Conservation (phyloP, 2,329 filamentous ascomycete genomes). For the Epichloe glyceriae region DNA sequence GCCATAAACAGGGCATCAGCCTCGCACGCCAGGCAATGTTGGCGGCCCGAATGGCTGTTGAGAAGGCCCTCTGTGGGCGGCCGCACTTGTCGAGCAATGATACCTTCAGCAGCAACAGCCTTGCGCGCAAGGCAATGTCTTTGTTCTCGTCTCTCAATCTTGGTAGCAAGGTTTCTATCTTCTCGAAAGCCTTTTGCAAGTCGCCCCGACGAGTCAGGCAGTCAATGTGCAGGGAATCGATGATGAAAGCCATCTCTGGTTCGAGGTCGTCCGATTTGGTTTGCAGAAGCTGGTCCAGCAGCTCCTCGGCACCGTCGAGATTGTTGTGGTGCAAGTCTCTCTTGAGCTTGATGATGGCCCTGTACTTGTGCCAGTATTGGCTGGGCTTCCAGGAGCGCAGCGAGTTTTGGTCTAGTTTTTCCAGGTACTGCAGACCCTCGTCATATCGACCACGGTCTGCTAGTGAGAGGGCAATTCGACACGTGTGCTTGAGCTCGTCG, state of each 20-base stretch:
- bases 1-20: conserved; percentile 59
- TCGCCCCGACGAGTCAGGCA: conserved; percentile 35
- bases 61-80: conserved; percentile 62
- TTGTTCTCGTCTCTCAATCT: conserved; percentile 31
- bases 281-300: conserved; percentile 40
- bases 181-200: conserved; percentile 32
- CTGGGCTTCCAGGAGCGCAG: conserved; percentile 64
- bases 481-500: conserved; percentile 63
- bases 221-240: conserved; percentile 40
- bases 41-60: conserved; percentile 61
- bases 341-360: conserved; percentile 52
- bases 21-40: conserved; percentile 58
- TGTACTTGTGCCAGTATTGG: conserved; percentile 58
- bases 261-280: conserved; percentile 37
- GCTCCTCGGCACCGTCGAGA: conserved; percentile 35
- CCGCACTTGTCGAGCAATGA: conserved; percentile 55
- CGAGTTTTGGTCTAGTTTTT: conserved; percentile 40
- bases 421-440: conserved; percentile 39
- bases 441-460: conserved; percentile 57
- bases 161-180: conserved; percentile 32
- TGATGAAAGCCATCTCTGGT: conserved; percentile 36
- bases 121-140: conserved; percentile 52
- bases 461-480: conserved; percentile 49
- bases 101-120: conserved; percentile 61
- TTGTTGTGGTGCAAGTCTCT: conserved; percentile 45